phyloP scores from a whole-genome alignment of 1,139 yeast genomes.

The Sugiyamaella pinicola region DNA sequence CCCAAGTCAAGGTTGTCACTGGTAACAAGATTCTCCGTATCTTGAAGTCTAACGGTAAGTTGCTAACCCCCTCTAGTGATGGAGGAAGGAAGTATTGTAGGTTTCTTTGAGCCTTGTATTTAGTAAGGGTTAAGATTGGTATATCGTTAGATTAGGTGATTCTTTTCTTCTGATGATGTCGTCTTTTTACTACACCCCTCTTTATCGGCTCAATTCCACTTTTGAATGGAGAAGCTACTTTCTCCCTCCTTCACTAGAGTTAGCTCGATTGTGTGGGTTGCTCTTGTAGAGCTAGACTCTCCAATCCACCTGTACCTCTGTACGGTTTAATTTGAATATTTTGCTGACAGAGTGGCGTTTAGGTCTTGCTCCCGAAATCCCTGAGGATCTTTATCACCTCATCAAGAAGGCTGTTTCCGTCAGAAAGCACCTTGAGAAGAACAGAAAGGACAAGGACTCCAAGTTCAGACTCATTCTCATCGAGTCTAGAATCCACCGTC shows the following conservation, averaged over 20 bases:
- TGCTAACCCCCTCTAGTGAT: constrained; percentile 14
- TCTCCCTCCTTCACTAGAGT: background rate
- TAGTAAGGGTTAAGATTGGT: background rate
- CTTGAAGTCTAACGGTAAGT: constrained; percentile 93
- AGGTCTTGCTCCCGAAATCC: constrained; percentile 96
- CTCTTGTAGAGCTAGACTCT: constrained; percentile 1
- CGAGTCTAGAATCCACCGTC: constrained; percentile 99
- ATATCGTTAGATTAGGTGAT: constrained; percentile 9
- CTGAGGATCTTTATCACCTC: constrained; percentile 99
- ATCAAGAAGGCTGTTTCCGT: constrained; percentile 99
- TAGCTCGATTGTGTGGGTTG: background rate
- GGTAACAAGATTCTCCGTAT: constrained; percentile 99
- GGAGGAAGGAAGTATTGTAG: background rate
- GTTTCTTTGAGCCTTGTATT: background rate
- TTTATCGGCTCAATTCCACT: background rate
- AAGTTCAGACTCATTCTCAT: constrained; percentile 99
- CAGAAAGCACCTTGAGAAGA: constrained; percentile 99
- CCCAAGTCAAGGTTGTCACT: constrained; percentile 95
- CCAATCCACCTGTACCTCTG: constrained; percentile 41
- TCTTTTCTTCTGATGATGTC: background rate
- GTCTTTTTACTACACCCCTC: background rate
- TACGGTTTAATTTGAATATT: constrained; percentile 36
- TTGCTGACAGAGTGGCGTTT: constrained; percentile 45
- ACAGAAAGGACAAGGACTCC: constrained; percentile 99
- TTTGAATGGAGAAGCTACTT: background rate